Percentiles rank a stretch among this genome's conserved stretches.
phyloP scores from a whole-genome alignment of 257 asterid genomes.

The Solanum appendiculatum region DNA sequence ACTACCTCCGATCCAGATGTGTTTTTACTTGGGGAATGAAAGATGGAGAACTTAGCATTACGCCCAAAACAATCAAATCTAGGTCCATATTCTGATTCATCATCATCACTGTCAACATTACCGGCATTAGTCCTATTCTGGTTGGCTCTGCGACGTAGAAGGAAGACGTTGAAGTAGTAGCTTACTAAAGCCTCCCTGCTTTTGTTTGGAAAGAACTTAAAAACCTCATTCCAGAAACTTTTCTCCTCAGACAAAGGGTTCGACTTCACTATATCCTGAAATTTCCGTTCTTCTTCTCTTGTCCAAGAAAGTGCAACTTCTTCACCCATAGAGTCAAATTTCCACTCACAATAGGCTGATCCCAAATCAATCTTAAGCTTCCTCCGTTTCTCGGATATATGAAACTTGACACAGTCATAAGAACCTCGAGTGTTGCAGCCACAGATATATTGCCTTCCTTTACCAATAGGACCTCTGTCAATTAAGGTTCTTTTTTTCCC shows the following conservation, averaged over 20 bases:
- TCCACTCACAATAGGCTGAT: slow-evolving; percentile 22
- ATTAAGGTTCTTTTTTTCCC: slow-evolving; percentile 14
- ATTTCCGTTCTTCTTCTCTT: slow-evolving; percentile 25
- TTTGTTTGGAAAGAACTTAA: slow-evolving; percentile 17
- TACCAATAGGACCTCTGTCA: slow-evolving; percentile 32
- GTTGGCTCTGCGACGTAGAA: slow-evolving; percentile 37
- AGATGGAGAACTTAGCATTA: slow-evolving; percentile 35
- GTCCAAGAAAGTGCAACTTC: slow-evolving; percentile 25
- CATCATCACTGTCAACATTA: slow-evolving; percentile 69
- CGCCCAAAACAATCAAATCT: slow-evolving; percentile 29
- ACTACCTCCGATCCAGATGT: slow-evolving; percentile 13
- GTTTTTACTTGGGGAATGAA: slow-evolving; percentile 62
- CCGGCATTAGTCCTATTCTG: slow-evolving; percentile 53
- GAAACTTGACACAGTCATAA: slow-evolving; percentile 22
- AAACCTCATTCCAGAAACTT: slow-evolving; percentile 28
- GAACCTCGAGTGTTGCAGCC: slow-evolving; percentile 32
- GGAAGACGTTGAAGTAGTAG: slow-evolving; percentile 28
- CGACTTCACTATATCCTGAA: slow-evolving; percentile 19
- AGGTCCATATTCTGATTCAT: slow-evolving; percentile 10
- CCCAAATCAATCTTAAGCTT: slow-evolving; percentile 29
- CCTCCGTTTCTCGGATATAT: slow-evolving; percentile 20
- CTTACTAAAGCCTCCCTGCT: slow-evolving; percentile 11
- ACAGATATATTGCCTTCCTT: slow-evolving; percentile 33
- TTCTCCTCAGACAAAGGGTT: slow-evolving; percentile 6
- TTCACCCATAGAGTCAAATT: slow-evolving; percentile 27